Base-by-base conservation (phyloP, 805 yeast genomes). In the Brettanomyces anomalus region DNA sequence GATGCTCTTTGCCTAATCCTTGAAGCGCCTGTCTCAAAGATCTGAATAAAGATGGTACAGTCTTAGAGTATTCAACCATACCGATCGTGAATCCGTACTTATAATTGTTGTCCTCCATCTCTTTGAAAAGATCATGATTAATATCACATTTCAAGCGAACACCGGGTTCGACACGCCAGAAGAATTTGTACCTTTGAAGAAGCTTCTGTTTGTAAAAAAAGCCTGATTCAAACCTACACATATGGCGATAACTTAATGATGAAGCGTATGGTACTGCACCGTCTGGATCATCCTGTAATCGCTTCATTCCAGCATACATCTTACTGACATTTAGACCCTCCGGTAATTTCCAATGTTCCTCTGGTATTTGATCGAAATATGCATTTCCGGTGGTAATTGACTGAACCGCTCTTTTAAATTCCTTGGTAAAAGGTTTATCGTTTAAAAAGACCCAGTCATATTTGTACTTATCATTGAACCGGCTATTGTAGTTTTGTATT, bases 131-230 rank as follows among this genome's bases (percentile, higher is more conserved):
- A 61, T 84, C 93, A 60, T 79, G 78, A 51, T 77, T 72, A 40
- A 87, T 67, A 61, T 87, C 95, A 68, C 95, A 87, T 58, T 71
- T 77, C 47, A 86, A 68, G 57, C 74, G 74, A 54, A 82, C 76
- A 51, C 78, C 85, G 10, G 96, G 95, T 62, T 87, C 96, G 36
- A 87, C 90, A 61, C 96, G 75, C 96, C 96, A 87, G 67, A 86
- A 87, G 70, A 80, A 87, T 46, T 81, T 84, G 61, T 83, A 86
- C 3, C 80, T 79, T 44, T 65, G 64, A 68, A 87, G 58, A 47
- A 82, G 59, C 42, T 77, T 77, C 57, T 85, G 90, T 55, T 75
- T 72, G 68, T 74, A 85, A 61, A 87, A 87, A 60, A 83, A 82
- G 0, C 96, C 96, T 5, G 88, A 79, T 61, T 85, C 90, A 57